Conservation (phyloP, 2,329 filamentous ascomycete species). For the Blumeriella jaapii region DNA sequence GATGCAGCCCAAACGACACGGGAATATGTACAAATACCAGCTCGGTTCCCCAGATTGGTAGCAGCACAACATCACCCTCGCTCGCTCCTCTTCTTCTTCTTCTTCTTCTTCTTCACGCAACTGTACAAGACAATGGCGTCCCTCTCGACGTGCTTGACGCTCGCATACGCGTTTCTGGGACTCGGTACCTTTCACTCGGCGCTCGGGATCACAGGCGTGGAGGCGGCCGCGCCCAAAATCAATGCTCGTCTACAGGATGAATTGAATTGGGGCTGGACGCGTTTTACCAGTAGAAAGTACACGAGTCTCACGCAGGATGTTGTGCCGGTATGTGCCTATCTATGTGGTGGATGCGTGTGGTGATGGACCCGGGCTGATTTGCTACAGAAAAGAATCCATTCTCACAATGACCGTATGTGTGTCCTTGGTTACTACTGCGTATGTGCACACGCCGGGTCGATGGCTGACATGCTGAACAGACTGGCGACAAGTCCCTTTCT, state of each 20-base stretch:
- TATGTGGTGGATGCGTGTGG: slow-evolving; percentile 1
- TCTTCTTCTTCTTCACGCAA: slow-evolving; percentile 2
- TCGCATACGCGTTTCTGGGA: slow-evolving; percentile 9
- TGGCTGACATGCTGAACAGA: slow-evolving; percentile 31
- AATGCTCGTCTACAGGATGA: slow-evolving; percentile 42
- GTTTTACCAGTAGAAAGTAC: slow-evolving; percentile 47
- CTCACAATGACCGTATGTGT: slow-evolving; percentile 48
- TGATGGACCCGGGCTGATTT: not conserved
- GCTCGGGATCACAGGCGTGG: slow-evolving; percentile 2
- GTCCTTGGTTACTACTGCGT: slow-evolving; percentile 40
- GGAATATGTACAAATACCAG: no score
- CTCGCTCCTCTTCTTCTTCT: slow-evolving; percentile 1
- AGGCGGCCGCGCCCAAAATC: slow-evolving; percentile 25
- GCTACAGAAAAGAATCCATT: slow-evolving; percentile 38
- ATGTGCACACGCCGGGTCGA: not conserved
- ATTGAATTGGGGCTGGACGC: slow-evolving; percentile 39
- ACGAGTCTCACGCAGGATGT: slow-evolving; percentile 50
- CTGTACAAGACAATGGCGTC: slow-evolving; percentile 10
- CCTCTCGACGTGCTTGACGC: slow-evolving; percentile 10
- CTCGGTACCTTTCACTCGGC: not conserved
- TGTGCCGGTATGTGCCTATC: slow-evolving; percentile 35
- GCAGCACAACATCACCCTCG: not conserved
- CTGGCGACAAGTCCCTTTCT: slow-evolving; percentile 23
- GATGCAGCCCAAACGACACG: no score
- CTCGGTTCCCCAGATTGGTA: no score